Conservation (phyloP, 179 eudicot species). For the Dionaea muscipula region DNA sequence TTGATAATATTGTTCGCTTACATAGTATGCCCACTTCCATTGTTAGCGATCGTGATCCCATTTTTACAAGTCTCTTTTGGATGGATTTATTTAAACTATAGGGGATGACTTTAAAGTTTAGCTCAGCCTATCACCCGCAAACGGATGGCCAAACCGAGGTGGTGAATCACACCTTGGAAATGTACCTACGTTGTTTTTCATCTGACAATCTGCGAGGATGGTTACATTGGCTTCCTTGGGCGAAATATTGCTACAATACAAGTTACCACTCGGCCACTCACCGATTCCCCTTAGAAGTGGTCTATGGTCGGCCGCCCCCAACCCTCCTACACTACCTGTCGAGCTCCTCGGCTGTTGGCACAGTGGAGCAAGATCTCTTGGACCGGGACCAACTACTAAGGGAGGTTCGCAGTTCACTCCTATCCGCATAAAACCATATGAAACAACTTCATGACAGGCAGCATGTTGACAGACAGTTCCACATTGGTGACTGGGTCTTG, state of each 20-base stretch:
- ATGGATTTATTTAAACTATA: background rate
- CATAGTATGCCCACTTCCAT: background rate
- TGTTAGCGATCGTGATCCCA: background rate
- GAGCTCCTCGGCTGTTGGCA: background rate
- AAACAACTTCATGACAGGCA: background rate
- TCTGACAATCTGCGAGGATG: background rate
- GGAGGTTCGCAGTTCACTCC: background rate
- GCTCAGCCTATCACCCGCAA: background rate
- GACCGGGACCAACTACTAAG: background rate
- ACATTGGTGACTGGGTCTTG: background rate
- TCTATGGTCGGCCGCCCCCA: background rate
- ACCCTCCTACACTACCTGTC: background rate
- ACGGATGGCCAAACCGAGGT: too few species aligned
- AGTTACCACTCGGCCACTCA: background rate
- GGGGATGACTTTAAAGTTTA: background rate
- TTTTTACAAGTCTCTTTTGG: too few species aligned
- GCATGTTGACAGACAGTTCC: background rate
- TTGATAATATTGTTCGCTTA: background rate
- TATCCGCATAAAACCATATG: background rate
- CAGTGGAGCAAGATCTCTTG: background rate
- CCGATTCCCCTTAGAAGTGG: background rate
- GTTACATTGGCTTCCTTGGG: background rate
- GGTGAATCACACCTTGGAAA: background rate
- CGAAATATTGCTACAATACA: background rate
- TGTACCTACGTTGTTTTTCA: background rate